Percentiles rank a stretch among this genome's conserved stretches.
These are phyloP conservation scores for Elsinoe necatrix DNA, from an alignment of 2,329 filamentous ascomycete species.

Conservation along the genomic window DNA sequence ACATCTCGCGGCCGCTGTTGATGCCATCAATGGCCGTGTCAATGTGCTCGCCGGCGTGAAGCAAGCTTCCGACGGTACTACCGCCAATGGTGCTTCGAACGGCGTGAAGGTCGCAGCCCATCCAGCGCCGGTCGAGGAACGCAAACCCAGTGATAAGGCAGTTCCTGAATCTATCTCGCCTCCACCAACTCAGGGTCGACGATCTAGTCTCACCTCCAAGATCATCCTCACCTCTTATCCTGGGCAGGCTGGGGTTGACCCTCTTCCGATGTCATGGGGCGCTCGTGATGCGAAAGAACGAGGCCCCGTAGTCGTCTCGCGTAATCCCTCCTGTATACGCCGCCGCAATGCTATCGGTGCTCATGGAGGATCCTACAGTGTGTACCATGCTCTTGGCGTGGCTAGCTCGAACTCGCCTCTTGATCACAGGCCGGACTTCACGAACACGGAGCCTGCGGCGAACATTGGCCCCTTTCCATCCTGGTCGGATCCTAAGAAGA, in stretches of 20 bases:
- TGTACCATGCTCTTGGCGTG: conserved; percentile 88
- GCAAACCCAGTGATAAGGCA: background rate
- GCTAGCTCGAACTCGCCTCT: conserved; percentile 80
- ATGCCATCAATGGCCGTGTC: conserved; percentile 53
- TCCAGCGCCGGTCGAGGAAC: conserved; percentile 5
- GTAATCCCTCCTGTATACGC: conserved; percentile 65
- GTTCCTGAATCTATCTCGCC: background rate
- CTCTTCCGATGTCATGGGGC: conserved; percentile 83
- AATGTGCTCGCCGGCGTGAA: conserved; percentile 54
- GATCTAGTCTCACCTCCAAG: conserved; percentile 43
- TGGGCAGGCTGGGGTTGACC: conserved; percentile 86
- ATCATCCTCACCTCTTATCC: conserved; percentile 79
- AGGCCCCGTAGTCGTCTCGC: conserved; percentile 82
- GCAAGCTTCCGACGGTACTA: conserved; percentile 45
- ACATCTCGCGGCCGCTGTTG: conserved; percentile 48
- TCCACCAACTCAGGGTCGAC: conserved; percentile 21
- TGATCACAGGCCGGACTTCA: conserved; percentile 70
- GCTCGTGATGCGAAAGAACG: conserved; percentile 63
- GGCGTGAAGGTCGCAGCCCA: background rate
- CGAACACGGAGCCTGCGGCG: conserved; percentile 85
- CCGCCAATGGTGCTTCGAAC: conserved; percentile 22
- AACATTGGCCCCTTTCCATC: conserved; percentile 81
- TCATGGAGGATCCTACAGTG: conserved; percentile 86
- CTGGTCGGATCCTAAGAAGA: conserved; percentile 86
- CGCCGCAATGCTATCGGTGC: conserved; percentile 68